phyloP scores from a whole-genome alignment of 2,329 filamentous ascomycete species.

The Exophiala spinifera region DNA sequence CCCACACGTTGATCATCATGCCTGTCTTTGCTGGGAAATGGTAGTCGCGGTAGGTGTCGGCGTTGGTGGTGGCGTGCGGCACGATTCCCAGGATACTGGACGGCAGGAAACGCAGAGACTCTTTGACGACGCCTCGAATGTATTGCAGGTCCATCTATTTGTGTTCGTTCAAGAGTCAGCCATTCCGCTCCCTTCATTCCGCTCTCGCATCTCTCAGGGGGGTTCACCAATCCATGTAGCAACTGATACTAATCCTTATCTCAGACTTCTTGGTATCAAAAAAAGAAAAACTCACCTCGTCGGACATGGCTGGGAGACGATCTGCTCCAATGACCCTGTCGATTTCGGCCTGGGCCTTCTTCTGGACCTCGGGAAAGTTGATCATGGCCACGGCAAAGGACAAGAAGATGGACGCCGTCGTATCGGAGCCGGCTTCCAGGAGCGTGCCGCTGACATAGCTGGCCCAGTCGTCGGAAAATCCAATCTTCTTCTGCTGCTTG shows the following conservation, averaged over 20 bases:
- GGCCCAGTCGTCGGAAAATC: constrained; percentile 36
- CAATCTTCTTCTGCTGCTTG: constrained; percentile 33
- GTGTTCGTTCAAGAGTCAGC: too few relatives aligned
- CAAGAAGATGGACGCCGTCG: constrained; percentile 15
- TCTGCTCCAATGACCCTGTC: constrained; percentile 49
- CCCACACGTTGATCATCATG: constrained; percentile 28
- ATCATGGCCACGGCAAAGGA: constrained; percentile 51
- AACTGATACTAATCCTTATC: too few relatives aligned
- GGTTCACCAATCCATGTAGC: too few relatives aligned
- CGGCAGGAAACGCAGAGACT: constrained; percentile 56
- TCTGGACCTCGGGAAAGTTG: constrained; percentile 46
- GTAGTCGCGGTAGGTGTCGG: constrained; percentile 27
- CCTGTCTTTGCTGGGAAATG: constrained; percentile 24
- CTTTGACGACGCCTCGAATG: constrained; percentile 53
- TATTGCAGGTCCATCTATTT: too few relatives aligned
- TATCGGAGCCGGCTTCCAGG: constrained; percentile 26
- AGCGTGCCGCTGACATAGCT: constrained; percentile 34
- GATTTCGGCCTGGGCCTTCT: constrained; percentile 47
- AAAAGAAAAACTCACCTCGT: constrained; percentile 43
- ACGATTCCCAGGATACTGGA: constrained; percentile 24
- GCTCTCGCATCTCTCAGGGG: too few relatives aligned
- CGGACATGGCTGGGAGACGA: constrained; percentile 49
- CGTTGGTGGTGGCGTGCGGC: constrained; percentile 24
- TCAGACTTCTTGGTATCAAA: too few relatives aligned
- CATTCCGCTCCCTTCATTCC: too few relatives aligned